Evolutionary conservation across 225 moss, liverwort and hornwort genomes (phyloP), one percentile per base, ranked within the genome.

Genomic region (Asterella californica): DNA sequence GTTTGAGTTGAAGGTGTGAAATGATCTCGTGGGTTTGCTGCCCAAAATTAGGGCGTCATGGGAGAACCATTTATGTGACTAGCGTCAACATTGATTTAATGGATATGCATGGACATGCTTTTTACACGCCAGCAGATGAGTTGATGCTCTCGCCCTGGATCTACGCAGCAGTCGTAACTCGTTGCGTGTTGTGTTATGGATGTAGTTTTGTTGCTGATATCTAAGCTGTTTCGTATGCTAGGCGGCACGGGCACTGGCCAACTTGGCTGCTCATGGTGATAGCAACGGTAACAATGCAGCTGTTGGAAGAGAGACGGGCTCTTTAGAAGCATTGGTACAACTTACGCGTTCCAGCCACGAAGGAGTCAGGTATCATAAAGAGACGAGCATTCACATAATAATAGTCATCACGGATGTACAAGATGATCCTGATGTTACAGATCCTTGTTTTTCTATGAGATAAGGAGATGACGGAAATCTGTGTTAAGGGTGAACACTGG

Each of bases 201-300:
- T 72, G 42, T 76, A 45, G 0, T 68, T 54, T 53, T 54, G 60
- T 67, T 61, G 63, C 29, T 84, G 55, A 81, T 76, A 78, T 46
- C 21, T 75, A 49, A 72, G 79, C 66, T 73, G 14, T 83, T 74
- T 82, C 62, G 24, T 21, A 42, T 92, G 86, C 80, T 29, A 96
- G 94, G 96, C 96, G 57, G 96, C 96, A 67, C 92, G 95, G 36
- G 94, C 90, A 50, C 83, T 96, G 74, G 94, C 96, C 30, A 96
- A 96, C 85, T 86, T 96, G 82, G 96, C 96, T 85, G 94, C 96
- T 32, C 96, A 96, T 83, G 96, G 96, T 80, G 96, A 96, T 83
- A 96, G 94, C 86, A 96, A 96, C 81, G 96, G 96, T 49, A 96
- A 96, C 69, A 96, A 94, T 83, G 96, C 94, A 84, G 96, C 96